Base-by-base conservation (phyloP, 192 early-diverging fungal species). In the Podochytrium sp. region DNA sequence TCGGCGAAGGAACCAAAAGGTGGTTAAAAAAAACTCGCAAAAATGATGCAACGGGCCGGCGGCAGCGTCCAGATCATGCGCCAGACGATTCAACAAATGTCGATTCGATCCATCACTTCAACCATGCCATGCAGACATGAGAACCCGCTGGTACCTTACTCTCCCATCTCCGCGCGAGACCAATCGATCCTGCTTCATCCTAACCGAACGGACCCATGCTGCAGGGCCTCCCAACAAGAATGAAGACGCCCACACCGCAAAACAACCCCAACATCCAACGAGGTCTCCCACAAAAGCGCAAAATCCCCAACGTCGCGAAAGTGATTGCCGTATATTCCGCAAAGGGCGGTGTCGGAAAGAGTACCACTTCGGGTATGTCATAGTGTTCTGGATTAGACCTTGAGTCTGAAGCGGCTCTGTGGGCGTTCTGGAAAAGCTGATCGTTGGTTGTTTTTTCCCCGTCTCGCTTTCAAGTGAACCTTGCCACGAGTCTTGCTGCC, bases 321-420 rank as follows among this genome's bases (percentile, higher is more conserved):
- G 82, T 94, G 2, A 85, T 97, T 68, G 89, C 90, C 39, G 92
- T 97, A 0, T 88, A 94, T 29, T 95, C 92, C 23, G 93, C 92
- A 40, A 97, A 97, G 73, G 95, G 95, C 38, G 95, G 95, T 5
- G 94, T 96, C 1, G 95, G 95, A 20, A 97, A 97, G 65, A 93
- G 92, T 12, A 97, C 94, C 0, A 91, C 90, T 18, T 83, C 92
- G 57, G 91, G 92, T 92, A 84, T 51, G 33, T 35, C 63, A 73
- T n/a, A n/a, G n/a, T n/a, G n/a, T n/a, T n/a, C n/a, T n/a, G n/a
- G n/a, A n/a, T n/a, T n/a, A n/a, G n/a, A n/a, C n/a, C n/a, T n/a
- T n/a, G n/a, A n/a, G n/a, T n/a, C n/a, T n/a, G n/a, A n/a, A n/a
- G n/a, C n/a, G n/a, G n/a, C n/a, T n/a, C n/a, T n/a, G n/a, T n/a